Evolutionary conservation across 2,329 filamentous ascomycete species (phyloP).

Genomic region (Coleophoma cylindrospora): DNA sequence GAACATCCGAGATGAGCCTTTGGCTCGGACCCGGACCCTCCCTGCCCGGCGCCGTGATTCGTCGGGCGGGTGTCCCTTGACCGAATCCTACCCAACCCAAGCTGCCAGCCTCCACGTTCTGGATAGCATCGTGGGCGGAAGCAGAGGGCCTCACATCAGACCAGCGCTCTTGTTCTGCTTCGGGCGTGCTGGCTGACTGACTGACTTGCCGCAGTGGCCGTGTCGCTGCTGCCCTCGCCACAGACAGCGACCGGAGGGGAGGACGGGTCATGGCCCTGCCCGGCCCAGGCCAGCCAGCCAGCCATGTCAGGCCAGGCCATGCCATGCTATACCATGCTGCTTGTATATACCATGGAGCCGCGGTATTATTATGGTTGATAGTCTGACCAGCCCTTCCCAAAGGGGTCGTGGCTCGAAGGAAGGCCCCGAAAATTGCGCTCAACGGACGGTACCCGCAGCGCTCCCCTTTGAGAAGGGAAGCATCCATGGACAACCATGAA

Average conservation of each 20-base stretch:
- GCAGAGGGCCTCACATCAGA: too few species aligned
- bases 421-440: not conserved
- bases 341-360: too few species aligned
- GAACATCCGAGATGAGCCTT: constrained; percentile 1
- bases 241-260: too few species aligned
- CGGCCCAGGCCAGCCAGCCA: too few species aligned
- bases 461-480: not conserved
- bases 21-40: not conserved
- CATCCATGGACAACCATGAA: not conserved
- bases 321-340: too few species aligned
- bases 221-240: too few species aligned
- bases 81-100: not conserved
- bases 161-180: too few species aligned
- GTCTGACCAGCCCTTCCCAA: not conserved
- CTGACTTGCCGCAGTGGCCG: too few species aligned
- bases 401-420: not conserved
- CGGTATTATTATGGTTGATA: not conserved
- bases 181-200: too few species aligned
- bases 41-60: not conserved
- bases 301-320: too few species aligned
- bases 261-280: too few species aligned
- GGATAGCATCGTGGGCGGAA: not conserved
- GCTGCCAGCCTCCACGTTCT: not conserved
- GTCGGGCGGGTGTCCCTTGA: not conserved
- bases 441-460: not conserved